Base-by-base conservation (phyloP, 108 stramenopile species). In the Cyclotella kingstonii region DNA sequence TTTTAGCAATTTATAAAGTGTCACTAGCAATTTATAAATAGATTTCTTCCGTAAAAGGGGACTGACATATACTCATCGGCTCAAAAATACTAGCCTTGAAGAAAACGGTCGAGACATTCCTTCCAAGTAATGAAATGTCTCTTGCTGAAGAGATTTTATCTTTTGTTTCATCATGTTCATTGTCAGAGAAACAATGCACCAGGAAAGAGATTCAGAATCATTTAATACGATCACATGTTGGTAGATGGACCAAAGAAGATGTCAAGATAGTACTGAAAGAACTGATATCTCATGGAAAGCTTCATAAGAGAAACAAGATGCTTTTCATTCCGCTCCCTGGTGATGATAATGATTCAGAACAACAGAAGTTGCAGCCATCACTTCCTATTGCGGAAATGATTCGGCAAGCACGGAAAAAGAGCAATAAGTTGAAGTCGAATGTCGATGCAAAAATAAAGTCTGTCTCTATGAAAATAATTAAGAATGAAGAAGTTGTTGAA, bases 331-430 rank as follows among this genome's bases (percentile, higher is more conserved):
- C 51, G 10, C 21, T 6, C 10, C 28, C 40, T 22, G 34, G 10
- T 47, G 49, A 18, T 23, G 45, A 28, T 25, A 55, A 58, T n/a
- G 58, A 0, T 41, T 34, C 33, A 45, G 26, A 68, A 21, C 26
- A 53, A 42, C 15, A 46, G 0, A 22, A n/a, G 2, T 30, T 66
- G 33, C 22, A 23, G 19, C 21, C 43, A 17, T 60, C 38, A 30
- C 45, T 87, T 22, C 86, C 86, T 15, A 81, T 87, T 61, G 86
- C 81, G 2, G 66, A 77, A 39, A 66, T 68, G 22, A 60, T 87
- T 50, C 49, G 83, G 54, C 59, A 39, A 48, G 27, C 35, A 22
- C 45, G 21, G 22, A 25, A 34, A 7, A n/a, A 14, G 15, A 50
- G 19, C 23, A 6, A 52, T 8, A 23, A 18, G 28, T 27, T 25